Evolutionary conservation across 2,329 filamentous ascomycete genomes (phyloP).

Genomic region (Biscogniauxia marginata): DNA sequence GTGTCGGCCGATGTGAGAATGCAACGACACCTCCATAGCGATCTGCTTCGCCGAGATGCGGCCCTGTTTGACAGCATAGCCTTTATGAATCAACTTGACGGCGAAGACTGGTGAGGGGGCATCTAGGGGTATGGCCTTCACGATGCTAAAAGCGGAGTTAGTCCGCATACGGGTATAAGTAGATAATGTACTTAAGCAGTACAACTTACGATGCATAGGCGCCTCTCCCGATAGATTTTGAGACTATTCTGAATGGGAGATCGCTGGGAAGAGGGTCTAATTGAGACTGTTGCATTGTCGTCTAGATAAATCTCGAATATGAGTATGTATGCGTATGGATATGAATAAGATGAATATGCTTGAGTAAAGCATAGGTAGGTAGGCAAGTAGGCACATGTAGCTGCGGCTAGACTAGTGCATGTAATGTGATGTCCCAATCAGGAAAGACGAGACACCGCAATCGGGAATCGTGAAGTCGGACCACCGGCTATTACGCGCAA

Average conservation of each 20-base stretch:
- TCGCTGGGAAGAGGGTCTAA: conserved; percentile 79
- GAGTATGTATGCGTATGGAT: not conserved
- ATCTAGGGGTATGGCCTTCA: conserved; percentile 81
- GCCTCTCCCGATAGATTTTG: conserved; percentile 92
- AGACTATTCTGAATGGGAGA: conserved; percentile 90
- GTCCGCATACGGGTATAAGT: conserved; percentile 1
- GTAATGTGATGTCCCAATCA: not conserved
- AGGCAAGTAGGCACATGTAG: conserved; percentile 7
- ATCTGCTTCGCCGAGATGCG: conserved; percentile 87
- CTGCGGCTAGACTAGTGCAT: not conserved
- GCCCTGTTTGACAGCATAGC: conserved; percentile 85
- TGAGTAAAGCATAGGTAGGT: not conserved
- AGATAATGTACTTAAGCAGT: conserved; percentile 9
- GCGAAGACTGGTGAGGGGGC: conserved; percentile 77
- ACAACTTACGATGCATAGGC: conserved; percentile 86
- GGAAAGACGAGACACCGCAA: conserved; percentile 1
- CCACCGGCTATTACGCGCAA: not conserved
- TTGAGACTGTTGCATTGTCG: conserved; percentile 71
- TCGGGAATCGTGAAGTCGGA: not conserved
- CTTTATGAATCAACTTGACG: conserved; percentile 98
- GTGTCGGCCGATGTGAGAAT: conserved; percentile 85
- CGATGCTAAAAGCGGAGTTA: conserved; percentile 61
- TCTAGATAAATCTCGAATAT: conserved; percentile 15
- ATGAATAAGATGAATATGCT: conserved; percentile 3
- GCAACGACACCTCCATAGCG: conserved; percentile 85